Evolutionary conservation across 805 yeast genomes (phyloP), one percentile per base, ranked within the genome.

Genomic region (Candida saitoana): DNA sequence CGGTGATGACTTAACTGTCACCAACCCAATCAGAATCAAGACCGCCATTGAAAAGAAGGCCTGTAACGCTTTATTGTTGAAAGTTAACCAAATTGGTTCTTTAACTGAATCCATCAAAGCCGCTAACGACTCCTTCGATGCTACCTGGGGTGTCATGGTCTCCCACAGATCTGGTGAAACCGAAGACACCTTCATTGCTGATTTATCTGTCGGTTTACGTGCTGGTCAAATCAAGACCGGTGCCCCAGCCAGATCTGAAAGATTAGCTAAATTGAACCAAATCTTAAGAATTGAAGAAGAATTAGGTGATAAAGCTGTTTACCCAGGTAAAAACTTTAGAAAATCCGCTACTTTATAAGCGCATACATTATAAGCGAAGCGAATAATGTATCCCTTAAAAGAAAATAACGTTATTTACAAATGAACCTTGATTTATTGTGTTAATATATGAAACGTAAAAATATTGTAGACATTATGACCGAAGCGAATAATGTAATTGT

Each of bases 131-230:
- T 87, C 98, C 46, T 90, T 81, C 76, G 83, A 81, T 54, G 97
- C 96, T 53, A 88, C 88, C 67, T 91, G 99, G 99, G 97, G 97
- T 80, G 96, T 90, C 67, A 90, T 91, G 97, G 98, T 93, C 62
- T 90, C 97, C 64, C 99, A 91, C 88, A 89, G 99, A 84, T 90
- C 97, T 60, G 99, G 99, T 78, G 99, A 91, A 82, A 90, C 97
- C 57, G 99, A 93, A 79, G 99, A 93, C 76, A 84, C 95, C 63
- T 84, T 87, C 79, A 91, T 91, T 72, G 98, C 99, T 65, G 98
- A 91, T 75, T 81, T 91, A 69, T 78, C 88, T 63, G 99, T 93
- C 62, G 98, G 98, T 80, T 81, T 91, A 72, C 88, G 97, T 84
- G 62, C 95, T 56, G 99, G 97, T 71, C 98, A 91, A 81, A 87